Evolutionary conservation across 306 rosid genomes (phyloP), one percentile per base, ranked within the genome.

Genomic region (Trifolium dubium): DNA sequence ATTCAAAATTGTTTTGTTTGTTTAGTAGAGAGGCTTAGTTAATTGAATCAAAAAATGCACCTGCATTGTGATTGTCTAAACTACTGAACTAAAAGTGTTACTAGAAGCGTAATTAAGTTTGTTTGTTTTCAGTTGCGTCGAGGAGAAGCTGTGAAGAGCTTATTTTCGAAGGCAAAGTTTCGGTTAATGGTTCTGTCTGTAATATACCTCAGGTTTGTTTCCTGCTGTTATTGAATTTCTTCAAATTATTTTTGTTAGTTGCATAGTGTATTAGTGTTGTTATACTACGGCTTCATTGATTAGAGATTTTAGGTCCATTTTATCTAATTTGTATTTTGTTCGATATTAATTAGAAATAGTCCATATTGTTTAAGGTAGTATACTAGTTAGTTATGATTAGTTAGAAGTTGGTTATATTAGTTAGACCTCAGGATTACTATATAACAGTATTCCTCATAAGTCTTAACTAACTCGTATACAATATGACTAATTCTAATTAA

Each of bases 71-170:
- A 6, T 60, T 19, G 5, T 5, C 11, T 10, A 30, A 13, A 59
- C 2, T 59, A 59, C 10, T 29, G 41, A 14, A 5, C 44, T n/a
- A 14, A 62, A 62, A 7, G 5, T 53, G 10, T 7, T 5, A 5
- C 54, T 49, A 44, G n/a, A 44, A 58, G 37, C 2, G 12, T 14
- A 62, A 62, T 62, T 62, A 64, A 39, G 37, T 19, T 12, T 3
- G 0, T 69, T 49, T 31, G 62, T 69, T 79, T 61, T 80, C 79
- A 93, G 98, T 93, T 83, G 98, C 98, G 9, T 93, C 97, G 5
- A 84, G 98, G 78, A 75, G 98, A 84, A 89, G 79, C 79, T 86
- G 96, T 34, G 98, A 93, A 81, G 94, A 86, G 67, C 97, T 93
- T 64, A 91, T 93, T 18, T 93, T 93, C 77, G 91, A 88, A 76